Base-by-base conservation (phyloP, 805 yeast species). In the Barnettozyma populi region DNA sequence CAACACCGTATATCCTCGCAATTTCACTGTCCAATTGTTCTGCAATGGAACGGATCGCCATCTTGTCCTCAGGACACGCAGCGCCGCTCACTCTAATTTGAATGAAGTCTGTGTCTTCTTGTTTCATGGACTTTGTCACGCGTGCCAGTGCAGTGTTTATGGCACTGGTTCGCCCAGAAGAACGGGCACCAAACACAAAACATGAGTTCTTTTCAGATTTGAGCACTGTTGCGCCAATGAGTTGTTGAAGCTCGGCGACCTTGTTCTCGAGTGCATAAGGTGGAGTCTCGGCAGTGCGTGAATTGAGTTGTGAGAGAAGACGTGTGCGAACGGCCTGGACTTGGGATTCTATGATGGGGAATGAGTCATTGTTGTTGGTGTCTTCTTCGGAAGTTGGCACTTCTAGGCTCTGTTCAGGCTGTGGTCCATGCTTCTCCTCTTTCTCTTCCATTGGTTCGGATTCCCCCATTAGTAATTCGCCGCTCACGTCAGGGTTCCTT, bases 31-130 rank as follows among this genome's bases (percentile, higher is more conserved):
- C 96, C 36, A 92, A 66, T 63, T 90, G 97, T 39, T 84, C 71
- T 0, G 96, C 96, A 48, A 94, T 85, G 54, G 88, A 90, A 44
- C 90, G 75, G 13, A 94, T 76, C 0, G 98, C 98, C 43, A 76
- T 68, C 41, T 73, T 76, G 59, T 92, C 98, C 54, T 84, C 89
- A 5, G 74, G 61, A 60, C 88, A 96, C 3, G 82, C 73, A 13
- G 74, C 65, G 0, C 97, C 97, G 50, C 84, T 80, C 25, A 92
- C 67, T 20, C 74, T 63, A 10, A 94, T 77, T 0, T 77, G 70
- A 16, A 90, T 70, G 59, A 80, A 88, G 43, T 79, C 78, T 31
- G 78, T 29, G 56, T 2, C 54, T 54, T 29, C 67, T 63, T 14
- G 18, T 10, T 31, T 14, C 25, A 89, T 63, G 13, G 70, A 67